phyloP scores from a whole-genome alignment of 2,329 filamentous ascomycete species.

The Lasiodiplodia sp. region DNA sequence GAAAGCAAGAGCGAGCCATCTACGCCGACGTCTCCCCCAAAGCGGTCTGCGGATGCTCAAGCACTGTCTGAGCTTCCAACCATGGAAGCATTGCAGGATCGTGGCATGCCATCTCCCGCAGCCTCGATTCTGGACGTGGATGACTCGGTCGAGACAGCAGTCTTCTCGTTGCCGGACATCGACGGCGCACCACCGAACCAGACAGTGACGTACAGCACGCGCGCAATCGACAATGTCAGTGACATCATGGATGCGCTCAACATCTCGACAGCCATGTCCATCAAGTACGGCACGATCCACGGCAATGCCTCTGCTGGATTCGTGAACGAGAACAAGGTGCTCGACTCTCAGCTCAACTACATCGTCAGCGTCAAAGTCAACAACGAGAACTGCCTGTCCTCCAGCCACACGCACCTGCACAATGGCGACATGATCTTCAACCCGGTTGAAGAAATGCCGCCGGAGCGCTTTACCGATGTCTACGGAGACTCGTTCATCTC shows the following conservation, averaged over 20 bases:
- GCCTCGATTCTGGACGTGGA: conserved; percentile 14
- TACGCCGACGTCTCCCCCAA: neutral
- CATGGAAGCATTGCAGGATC: neutral
- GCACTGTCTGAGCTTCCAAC: neutral
- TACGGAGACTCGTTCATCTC: conserved; percentile 46
- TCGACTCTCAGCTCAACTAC: conserved; percentile 43
- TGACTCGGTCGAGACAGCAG: conserved; percentile 17
- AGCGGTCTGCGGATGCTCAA: conserved; percentile 1
- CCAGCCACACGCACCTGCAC: neutral
- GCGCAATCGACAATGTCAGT: conserved; percentile 44
- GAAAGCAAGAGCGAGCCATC: neutral
- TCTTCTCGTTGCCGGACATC: conserved; percentile 20
- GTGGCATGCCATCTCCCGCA: conserved; percentile 12
- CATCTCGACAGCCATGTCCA: conserved; percentile 48
- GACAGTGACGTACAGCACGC: conserved; percentile 42
- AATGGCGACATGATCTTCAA: conserved; percentile 38
- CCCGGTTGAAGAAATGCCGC: conserved; percentile 38
- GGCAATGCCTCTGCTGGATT: conserved; percentile 42
- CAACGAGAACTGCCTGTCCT: conserved; percentile 21
- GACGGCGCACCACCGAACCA: conserved; percentile 38
- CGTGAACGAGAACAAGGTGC: conserved; percentile 42
- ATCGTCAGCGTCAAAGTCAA: conserved; percentile 37
- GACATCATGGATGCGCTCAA: conserved; percentile 51
- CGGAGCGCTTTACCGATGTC: conserved; percentile 43
- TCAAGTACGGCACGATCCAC: conserved; percentile 49